Percentiles rank a stretch among this genome's conserved stretches.
phyloP scores from a whole-genome alignment of 1,139 yeast genomes.

The Blastobotrys malaysiensis region DNA sequence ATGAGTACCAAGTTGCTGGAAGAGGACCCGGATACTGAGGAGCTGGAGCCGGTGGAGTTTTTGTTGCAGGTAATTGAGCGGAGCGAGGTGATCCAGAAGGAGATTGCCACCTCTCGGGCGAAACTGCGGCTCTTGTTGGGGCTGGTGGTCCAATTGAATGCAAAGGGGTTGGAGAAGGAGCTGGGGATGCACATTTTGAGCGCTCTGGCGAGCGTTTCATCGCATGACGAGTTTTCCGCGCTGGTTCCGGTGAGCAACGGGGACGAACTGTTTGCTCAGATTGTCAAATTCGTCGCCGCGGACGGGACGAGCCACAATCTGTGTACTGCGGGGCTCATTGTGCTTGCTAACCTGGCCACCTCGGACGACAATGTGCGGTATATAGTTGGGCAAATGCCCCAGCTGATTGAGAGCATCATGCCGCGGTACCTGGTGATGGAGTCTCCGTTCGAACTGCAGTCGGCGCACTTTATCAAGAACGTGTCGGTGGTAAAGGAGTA shows the following conservation, averaged over 20 bases:
- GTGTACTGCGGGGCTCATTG: neutral
- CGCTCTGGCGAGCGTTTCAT: slow-evolving; percentile 21
- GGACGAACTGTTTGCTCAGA: slow-evolving; percentile 7
- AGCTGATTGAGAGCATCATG: slow-evolving; percentile 11
- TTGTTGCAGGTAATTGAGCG: slow-evolving; percentile 13
- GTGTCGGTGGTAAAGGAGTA: slow-evolving; percentile 13
- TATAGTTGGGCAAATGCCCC: slow-evolving; percentile 14
- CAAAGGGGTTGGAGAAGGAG: neutral
- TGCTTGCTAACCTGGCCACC: slow-evolving; percentile 23
- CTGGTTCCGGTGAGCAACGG: too few species aligned
- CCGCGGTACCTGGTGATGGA: slow-evolving; percentile 8
- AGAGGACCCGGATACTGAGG: slow-evolving; percentile 5
- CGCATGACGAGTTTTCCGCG: slow-evolving; percentile 17
- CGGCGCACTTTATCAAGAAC: slow-evolving; percentile 25
- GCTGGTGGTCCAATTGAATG: neutral
- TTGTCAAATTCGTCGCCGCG: slow-evolving; percentile 5
- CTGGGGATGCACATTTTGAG: slow-evolving; percentile 7
- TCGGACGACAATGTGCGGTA: slow-evolving; percentile 13
- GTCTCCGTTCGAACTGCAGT: slow-evolving; percentile 23
- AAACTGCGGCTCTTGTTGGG: slow-evolving; percentile 12
- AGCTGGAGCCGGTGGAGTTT: slow-evolving; percentile 9
- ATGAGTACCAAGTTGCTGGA: slow-evolving; percentile 5
- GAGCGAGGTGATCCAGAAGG: slow-evolving; percentile 10
- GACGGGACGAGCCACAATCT: slow-evolving; percentile 4
- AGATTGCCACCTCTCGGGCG: slow-evolving; percentile 7